Evolutionary conservation across 805 yeast species (phyloP), one percentile per base, ranked within the genome.

Genomic region (Barnettozyma siamensis): DNA sequence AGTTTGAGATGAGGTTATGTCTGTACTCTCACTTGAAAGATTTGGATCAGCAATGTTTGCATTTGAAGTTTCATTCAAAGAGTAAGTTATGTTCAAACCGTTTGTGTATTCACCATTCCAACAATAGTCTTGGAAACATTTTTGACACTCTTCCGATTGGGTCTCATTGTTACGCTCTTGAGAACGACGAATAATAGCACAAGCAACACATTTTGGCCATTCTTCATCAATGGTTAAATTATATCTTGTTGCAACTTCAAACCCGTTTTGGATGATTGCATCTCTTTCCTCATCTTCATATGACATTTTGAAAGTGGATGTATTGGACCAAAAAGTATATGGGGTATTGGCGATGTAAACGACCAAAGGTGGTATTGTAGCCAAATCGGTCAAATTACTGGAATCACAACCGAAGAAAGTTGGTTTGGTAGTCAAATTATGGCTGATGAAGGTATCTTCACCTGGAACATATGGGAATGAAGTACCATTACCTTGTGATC

Each of bases 391-490:
- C 56, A 81, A 64, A 55, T 84, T 83, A 1, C 62, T 49, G 5
- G 85, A 71, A 55, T 83, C 73, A 62, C 96, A 87, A 27, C 96
- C 96, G 58, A 88, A 88, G 65, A 88, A 87, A 1, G 83, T 70
- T 38, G 95, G 95, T 45, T 64, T 72, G 9, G 80, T 67, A 13
- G 86, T 80, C 47, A 86, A 67, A 43, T 83, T 83, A 48, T 65
- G 52, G 44, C 72, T 70, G 20, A 75, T 55, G 59, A 86, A 83
- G 0, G 88, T 73, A 33, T 70, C 62, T 21, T 59, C 64, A 57
- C 78, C 89, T 11, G 95, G 95, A 41, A 87, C 89, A 50, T 83
- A 76, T 9, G 95, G 95, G 71, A 83, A 84, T 3, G 81, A 67
- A 21, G 84, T 74, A 37, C 76, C 75, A 47, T 72, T 68, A 23